Conservation (phyloP, 352 stramenopile genomes). For the Pythium grandisporangium region DNA sequence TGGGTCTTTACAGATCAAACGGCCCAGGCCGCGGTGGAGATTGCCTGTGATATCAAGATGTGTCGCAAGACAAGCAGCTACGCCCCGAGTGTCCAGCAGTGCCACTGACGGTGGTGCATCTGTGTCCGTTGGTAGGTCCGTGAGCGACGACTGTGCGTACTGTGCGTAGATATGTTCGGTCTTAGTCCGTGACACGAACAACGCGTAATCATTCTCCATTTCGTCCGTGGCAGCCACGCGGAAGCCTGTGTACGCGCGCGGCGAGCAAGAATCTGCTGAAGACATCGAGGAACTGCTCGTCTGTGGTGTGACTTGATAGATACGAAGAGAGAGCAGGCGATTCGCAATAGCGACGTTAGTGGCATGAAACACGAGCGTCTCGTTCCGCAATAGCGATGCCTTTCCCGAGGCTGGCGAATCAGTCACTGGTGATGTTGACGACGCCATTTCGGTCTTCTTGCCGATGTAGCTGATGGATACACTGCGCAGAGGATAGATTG, state of each 20-base stretch:
- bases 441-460: too few relatives aligned
- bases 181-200: slow-evolving; percentile 36
- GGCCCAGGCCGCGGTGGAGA: slow-evolving; percentile 49
- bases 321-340: slow-evolving; percentile 21
- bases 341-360: slow-evolving; percentile 21
- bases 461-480: too few relatives aligned
- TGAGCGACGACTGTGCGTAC: neutral
- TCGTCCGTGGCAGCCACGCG: slow-evolving; percentile 50
- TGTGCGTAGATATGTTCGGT: slow-evolving; percentile 30
- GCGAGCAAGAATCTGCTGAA: neutral
- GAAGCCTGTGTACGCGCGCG: slow-evolving; percentile 16
- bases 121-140: neutral
- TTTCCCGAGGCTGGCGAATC: too few relatives aligned
- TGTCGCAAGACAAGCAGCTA: slow-evolving; percentile 34
- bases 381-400: too few relatives aligned
- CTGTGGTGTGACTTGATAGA: slow-evolving; percentile 32
- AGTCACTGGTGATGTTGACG: too few relatives aligned
- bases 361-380: slow-evolving; percentile 22
- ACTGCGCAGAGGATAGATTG: too few relatives aligned
- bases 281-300: slow-evolving; percentile 4
- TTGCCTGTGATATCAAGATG: slow-evolving; percentile 63
- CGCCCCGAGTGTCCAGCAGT: too few relatives aligned
- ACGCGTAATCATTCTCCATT: slow-evolving; percentile 53
- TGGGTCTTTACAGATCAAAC: slow-evolving; percentile 40
- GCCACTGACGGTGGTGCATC: slow-evolving; percentile 10